Evolutionary conservation across 75 land plant genomes (phyloP).

Genomic region (Cryptomeria japonica): DNA sequence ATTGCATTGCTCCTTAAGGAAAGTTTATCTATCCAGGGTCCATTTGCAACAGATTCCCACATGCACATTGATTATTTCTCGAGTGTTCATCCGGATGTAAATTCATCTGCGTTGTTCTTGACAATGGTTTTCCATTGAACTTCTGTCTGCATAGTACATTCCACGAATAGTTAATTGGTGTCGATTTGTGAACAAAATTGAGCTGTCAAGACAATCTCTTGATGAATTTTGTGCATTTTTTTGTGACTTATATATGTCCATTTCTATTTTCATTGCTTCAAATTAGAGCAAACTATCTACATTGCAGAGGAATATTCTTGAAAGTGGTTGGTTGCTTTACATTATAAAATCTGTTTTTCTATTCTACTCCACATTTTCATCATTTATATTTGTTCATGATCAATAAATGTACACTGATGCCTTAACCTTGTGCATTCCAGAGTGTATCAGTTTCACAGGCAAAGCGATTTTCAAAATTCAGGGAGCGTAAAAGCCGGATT

Average conservation of each 20-base stretch:
- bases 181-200: neutral
- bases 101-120: neutral
- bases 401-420: neutral
- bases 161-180: neutral
- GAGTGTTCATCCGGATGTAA: neutral
- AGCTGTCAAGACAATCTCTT: neutral
- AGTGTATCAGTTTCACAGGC: constrained; percentile 87
- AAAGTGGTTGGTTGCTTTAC: neutral
- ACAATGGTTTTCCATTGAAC: neutral
- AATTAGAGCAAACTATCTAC: neutral
- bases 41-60: neutral
- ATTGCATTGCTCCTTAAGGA: neutral
- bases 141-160: neutral
- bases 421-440: constrained; percentile 40
- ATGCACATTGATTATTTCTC: neutral
- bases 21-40: neutral
- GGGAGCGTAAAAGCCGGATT: constrained; percentile 93
- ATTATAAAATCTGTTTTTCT: neutral
- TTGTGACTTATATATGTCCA: neutral
- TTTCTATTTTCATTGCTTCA: neutral
- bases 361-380: neutral
- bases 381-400: neutral
- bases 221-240: neutral
- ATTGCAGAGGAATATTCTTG: neutral
- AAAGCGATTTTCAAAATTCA: constrained; percentile 87